Evolutionary conservation across 495 filamentous ascomycete genomes (phyloP).

Genomic region (Cladorrhinum samala): DNA sequence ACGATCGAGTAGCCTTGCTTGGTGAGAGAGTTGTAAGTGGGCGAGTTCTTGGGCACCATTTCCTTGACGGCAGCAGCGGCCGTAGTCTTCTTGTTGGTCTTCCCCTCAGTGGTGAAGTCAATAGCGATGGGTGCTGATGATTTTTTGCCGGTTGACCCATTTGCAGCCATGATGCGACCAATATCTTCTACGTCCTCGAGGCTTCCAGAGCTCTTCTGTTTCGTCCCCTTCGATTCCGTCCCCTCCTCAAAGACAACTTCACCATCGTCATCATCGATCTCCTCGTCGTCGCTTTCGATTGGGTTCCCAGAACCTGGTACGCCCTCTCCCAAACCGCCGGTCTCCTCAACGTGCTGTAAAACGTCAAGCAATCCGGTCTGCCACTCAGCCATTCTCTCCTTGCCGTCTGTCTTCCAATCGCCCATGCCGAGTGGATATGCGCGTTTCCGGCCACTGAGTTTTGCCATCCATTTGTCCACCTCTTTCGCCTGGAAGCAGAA

Average conservation of each 20-base stretch:
- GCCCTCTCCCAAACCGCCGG: conserved; percentile 69
- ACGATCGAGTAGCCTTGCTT: conserved; percentile 96
- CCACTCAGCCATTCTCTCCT: conserved; percentile 67
- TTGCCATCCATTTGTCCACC: conserved; percentile 92
- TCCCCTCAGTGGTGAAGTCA: conserved; percentile 71
- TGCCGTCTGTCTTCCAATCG: conserved; percentile 70
- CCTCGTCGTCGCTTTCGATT: conserved; percentile 75
- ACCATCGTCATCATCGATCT: conserved; percentile 50
- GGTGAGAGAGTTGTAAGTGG: conserved; percentile 79
- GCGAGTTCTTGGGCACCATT: conserved; percentile 88
- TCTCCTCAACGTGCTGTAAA: conserved; percentile 53
- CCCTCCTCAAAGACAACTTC: conserved; percentile 47
- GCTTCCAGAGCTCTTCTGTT: conserved; percentile 39
- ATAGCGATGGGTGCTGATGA: conserved; percentile 57
- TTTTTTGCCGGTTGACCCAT: conserved; percentile 24
- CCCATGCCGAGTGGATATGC: conserved; percentile 83
- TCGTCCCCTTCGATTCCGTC: conserved; percentile 25
- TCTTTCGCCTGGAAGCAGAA: conserved; percentile 87
- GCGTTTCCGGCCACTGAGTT: conserved; percentile 69
- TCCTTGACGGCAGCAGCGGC: conserved; percentile 56
- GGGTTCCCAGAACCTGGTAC: conserved; percentile 75
- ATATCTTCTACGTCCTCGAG: conserved; percentile 83
- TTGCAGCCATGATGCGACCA: conserved; percentile 51
- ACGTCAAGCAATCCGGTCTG: conserved; percentile 64
- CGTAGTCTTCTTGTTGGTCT: conserved; percentile 42